Conservation (phyloP, 176 grass and related monocot species). For the Zizania latifolia region DNA sequence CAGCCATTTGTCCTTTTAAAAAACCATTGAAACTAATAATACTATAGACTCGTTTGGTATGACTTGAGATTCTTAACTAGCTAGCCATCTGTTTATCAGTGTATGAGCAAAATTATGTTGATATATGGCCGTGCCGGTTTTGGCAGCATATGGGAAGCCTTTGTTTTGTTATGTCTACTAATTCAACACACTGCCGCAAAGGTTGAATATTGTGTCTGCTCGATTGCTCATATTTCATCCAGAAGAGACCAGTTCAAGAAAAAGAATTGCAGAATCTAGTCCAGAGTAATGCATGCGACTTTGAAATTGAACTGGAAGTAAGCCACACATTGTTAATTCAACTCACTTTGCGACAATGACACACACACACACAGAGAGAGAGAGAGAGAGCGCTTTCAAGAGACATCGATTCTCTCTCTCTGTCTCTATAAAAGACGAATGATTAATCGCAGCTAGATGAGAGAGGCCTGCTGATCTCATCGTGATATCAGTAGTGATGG, state of each 20-base stretch:
- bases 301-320: background rate
- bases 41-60: no score
- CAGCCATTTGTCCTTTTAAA: no score
- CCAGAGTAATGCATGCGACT: background rate
- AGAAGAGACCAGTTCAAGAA: background rate
- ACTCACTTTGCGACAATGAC: background rate
- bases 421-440: no score
- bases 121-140: no score
- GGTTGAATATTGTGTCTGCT: background rate
- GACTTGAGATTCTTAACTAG: no score
- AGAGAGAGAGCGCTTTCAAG: no score
- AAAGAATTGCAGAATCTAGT: background rate
- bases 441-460: background rate
- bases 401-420: no score
- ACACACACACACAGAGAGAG: no score
- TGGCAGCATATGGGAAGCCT: background rate
- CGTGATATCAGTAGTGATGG: conserved; percentile 16
- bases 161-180: background rate
- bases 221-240: background rate
- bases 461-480: background rate
- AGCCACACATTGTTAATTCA: background rate
- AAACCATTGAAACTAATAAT: no score
- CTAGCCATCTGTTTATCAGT: no score
- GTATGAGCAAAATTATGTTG: no score
- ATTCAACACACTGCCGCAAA: background rate